phyloP scores from a whole-genome alignment of 768 basidiomycete species.

The Leccinum disarticulatum region DNA sequence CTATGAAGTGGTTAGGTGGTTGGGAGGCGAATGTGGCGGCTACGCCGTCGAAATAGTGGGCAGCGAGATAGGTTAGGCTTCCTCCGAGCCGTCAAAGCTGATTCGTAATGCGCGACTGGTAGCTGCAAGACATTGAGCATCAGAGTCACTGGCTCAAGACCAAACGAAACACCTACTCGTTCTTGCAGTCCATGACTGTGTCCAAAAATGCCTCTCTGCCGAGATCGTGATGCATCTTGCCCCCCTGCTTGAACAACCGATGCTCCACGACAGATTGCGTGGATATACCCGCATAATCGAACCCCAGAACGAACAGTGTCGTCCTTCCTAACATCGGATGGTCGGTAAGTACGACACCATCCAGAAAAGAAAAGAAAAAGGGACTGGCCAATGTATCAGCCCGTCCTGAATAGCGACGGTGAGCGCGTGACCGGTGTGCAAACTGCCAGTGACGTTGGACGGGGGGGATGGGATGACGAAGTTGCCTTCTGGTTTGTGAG shows the following conservation, averaged over 20 bases:
- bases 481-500: slow-evolving; percentile 57
- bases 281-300: slow-evolving; percentile 97
- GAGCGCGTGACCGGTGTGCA: slow-evolving; percentile 95
- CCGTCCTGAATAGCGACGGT: slow-evolving; percentile 91
- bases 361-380: not conserved
- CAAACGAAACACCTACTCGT: slow-evolving; percentile 66
- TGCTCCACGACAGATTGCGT: slow-evolving; percentile 98
- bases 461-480: slow-evolving; percentile 92
- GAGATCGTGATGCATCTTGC: slow-evolving; percentile 88
- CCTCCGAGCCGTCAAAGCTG: slow-evolving; percentile 88
- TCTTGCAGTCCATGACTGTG: slow-evolving; percentile 95
- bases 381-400: slow-evolving; percentile 77
- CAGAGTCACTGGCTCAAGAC: not conserved
- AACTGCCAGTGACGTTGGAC: slow-evolving; percentile 93
- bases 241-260: slow-evolving; percentile 78
- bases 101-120: slow-evolving; percentile 88
- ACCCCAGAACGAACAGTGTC: slow-evolving; percentile 88
- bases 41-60: slow-evolving; percentile 87
- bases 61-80: slow-evolving; percentile 68
- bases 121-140: slow-evolving; percentile 47
- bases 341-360: not conserved
- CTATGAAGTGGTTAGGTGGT: no score
- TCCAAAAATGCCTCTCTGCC: slow-evolving; percentile 88
- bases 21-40: no score
- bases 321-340: slow-evolving; percentile 96